These are phyloP conservation scores for Cryptosporidium muris DNA, from an alignment of 169 alveolate genomes.

Conservation along the genomic window DNA sequence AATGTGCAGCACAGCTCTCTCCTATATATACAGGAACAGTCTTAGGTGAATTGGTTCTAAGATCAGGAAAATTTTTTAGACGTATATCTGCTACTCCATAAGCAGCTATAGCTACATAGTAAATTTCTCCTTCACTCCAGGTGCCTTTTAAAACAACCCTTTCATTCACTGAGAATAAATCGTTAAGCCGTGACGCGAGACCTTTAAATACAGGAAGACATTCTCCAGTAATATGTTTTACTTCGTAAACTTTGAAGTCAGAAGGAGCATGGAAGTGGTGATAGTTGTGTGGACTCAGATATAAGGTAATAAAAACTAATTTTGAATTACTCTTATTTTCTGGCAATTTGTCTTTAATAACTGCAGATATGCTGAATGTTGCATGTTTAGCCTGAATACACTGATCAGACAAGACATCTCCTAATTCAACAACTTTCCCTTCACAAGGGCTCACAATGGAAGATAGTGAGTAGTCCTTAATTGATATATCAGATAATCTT, in stretches of 20 bases:
- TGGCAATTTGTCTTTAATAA: conserved; percentile 58
- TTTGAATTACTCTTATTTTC: background rate
- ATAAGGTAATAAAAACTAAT: conserved; percentile 76
- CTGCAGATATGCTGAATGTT: conserved; percentile 61
- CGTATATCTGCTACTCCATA: conserved; percentile 87
- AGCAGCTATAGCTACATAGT: conserved; percentile 88
- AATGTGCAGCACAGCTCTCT: conserved; percentile 41
- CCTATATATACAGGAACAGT: conserved; percentile 70
- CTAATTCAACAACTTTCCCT: conserved; percentile 77
- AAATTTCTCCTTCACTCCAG: conserved; percentile 85
- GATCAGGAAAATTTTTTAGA: conserved; percentile 77
- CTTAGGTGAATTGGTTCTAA: conserved; percentile 76
- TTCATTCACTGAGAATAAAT: conserved; percentile 86
- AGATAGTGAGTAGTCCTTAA: conserved; percentile 9
- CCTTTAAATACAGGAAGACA: conserved; percentile 77
- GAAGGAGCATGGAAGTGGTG: conserved; percentile 90
- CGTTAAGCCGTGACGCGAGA: conserved; percentile 75
- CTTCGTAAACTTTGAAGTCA: conserved; percentile 74
- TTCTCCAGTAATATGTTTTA: conserved; percentile 88
- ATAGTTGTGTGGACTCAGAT: conserved; percentile 89
- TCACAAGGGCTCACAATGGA: conserved; percentile 81
- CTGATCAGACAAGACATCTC: conserved; percentile 74
- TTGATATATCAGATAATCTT: conserved; percentile 6
- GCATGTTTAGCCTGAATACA: conserved; percentile 79
- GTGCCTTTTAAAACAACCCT: conserved; percentile 85